Evolutionary conservation across 306 rosid genomes (phyloP).

Genomic region (Pyrus pyrifolia): DNA sequence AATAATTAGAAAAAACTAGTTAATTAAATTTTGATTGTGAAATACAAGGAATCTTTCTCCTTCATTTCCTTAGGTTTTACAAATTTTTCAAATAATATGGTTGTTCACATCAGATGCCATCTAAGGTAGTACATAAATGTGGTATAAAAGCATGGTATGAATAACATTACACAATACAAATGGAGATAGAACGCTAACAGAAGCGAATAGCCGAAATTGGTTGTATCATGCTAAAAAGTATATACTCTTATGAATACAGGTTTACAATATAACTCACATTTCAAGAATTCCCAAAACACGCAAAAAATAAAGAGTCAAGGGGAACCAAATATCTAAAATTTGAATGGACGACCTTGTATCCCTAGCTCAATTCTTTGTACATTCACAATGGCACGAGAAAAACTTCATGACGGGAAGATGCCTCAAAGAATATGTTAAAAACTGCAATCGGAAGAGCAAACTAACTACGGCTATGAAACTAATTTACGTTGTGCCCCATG

Average conservation of each 20-base stretch:
- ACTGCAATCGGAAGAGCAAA: conserved; percentile 4
- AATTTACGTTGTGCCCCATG: conserved; percentile 36
- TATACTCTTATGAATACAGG: conserved; percentile 33
- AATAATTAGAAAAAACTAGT: too few species aligned
- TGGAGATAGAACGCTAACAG: too few species aligned
- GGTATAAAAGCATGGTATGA: too few species aligned
- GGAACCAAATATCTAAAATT: conserved; percentile 31
- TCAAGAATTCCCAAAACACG: conserved; percentile 13
- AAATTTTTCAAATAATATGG: too few species aligned
- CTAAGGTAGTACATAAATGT: too few species aligned
- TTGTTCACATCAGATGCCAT: too few species aligned
- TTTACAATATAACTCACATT: conserved; percentile 34
- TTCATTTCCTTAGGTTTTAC: too few species aligned
- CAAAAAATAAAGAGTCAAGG: background rate
- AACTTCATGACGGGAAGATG: conserved; percentile 24
- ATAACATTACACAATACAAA: too few species aligned
- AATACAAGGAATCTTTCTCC: too few species aligned
- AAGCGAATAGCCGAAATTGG: background rate
- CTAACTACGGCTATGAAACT: conserved; percentile 45
- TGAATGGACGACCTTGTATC: conserved; percentile 16
- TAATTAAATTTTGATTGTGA: too few species aligned
- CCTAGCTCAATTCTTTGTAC: conserved; percentile 49
- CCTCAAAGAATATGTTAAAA: conserved; percentile 51
- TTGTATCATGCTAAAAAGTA: conserved; percentile 2
- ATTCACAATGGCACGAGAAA: conserved; percentile 43